Evolutionary conservation across 306 rosid species (phyloP).

Genomic region (Pyrus bretschneideri): DNA sequence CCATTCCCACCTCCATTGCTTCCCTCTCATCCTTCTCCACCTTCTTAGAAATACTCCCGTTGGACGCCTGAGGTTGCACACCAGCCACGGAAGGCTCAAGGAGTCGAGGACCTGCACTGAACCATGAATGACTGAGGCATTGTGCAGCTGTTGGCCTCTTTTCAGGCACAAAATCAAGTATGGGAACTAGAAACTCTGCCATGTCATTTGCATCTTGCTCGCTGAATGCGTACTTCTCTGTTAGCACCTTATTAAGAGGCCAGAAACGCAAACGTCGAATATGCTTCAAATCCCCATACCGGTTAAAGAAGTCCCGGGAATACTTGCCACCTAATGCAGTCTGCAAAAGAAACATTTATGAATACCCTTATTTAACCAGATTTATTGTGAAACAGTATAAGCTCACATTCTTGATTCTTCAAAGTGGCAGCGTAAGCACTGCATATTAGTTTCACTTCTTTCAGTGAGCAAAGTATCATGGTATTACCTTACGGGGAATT

Average conservation of each 20-base stretch:
- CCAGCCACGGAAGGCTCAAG: slow-evolving; percentile 20
- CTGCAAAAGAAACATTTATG: slow-evolving; percentile 22
- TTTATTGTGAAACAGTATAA: neutral
- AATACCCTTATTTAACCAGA: neutral
- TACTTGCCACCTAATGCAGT: slow-evolving; percentile 78
- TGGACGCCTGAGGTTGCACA: neutral
- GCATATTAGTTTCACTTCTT: neutral
- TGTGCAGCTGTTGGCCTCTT: slow-evolving; percentile 73
- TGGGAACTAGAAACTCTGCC: slow-evolving; percentile 56
- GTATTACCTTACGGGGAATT: slow-evolving; percentile 75
- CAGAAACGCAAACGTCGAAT: slow-evolving; percentile 71
- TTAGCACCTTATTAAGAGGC: slow-evolving; percentile 71
- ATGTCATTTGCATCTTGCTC: slow-evolving; percentile 65
- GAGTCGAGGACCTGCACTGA: slow-evolving; percentile 52
- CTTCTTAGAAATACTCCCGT: slow-evolving; percentile 4
- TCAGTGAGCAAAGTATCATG: neutral
- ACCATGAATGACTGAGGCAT: slow-evolving; percentile 80
- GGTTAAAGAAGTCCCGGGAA: slow-evolving; percentile 75
- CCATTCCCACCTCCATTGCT: slow-evolving; percentile 23
- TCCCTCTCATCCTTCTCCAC: slow-evolving; percentile 18
- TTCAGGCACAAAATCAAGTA: slow-evolving; percentile 81
- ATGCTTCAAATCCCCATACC: slow-evolving; percentile 77
- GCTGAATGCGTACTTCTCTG: slow-evolving; percentile 66
- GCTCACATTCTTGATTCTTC: neutral
- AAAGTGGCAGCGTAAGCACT: neutral